Evolutionary conservation across 1,139 yeast species (phyloP), one percentile per base, ranked within the genome.

Genomic region (Blastobotrys aristatus): DNA sequence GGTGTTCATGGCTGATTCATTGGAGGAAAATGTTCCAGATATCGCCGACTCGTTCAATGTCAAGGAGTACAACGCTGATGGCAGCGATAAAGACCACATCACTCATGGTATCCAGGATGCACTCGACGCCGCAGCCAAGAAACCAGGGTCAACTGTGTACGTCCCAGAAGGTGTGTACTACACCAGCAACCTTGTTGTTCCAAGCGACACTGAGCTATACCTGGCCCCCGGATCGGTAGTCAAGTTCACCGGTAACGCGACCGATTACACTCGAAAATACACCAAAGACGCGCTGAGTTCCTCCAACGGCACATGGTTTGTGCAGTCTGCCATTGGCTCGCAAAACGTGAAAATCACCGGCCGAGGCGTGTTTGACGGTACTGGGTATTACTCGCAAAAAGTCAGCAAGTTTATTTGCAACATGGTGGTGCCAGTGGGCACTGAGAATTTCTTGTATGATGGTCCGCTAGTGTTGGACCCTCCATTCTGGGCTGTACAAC

Each of bases 401-500:
- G 6, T 16, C 11, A 16, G 22, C 20, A 33, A 33, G 22, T 33
- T 33, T 33, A 33, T 33, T 7, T 33, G 37, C 37, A 33, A 33
- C 22, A 33, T 33, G 37, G 37, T 33, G 7, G 37, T 33, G 22
- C 37, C 37, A 18, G 37, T 33, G 13, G 37, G 37, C 16, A 14
- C 22, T 14, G 13, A 33, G 37, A 33, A 33, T 33, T 33, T 33
- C 37, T 16, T 16, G 20, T 33, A 33, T 33, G 37, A 33, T 18
- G 37, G 37, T 14, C 20, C 22, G 13, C 22, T 33, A 18, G 37
- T 33, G 7, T 33, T 33, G 13, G 37, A 33, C 22, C 13, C 22
- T 18, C 37, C 37, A 33, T 33, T 33, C 37, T 33, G 37, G 37
- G 37, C 37, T 8, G 37, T 33, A 18, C 37, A 33, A 18, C 37